phyloP scores from a whole-genome alignment of 2,329 filamentous ascomycete species.

The Pseudocercospora fuligena region DNA sequence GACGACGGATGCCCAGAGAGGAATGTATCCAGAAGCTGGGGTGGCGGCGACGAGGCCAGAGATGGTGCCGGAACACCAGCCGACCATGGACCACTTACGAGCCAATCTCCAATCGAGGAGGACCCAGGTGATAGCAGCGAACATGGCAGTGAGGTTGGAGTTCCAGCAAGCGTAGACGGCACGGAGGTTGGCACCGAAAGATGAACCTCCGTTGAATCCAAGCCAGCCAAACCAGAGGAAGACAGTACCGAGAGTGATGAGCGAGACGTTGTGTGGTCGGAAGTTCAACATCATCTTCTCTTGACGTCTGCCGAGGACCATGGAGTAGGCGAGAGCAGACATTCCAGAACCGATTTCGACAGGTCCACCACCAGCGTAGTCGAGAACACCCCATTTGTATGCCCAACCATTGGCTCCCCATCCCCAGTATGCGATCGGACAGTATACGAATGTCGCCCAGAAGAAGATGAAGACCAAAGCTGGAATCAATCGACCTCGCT shows the following conservation, averaged over 20 bases:
- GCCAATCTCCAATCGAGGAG: constrained; percentile 93
- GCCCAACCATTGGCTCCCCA: constrained; percentile 97
- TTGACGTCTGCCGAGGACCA: constrained; percentile 92
- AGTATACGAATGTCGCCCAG: constrained; percentile 98
- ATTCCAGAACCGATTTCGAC: constrained; percentile 96
- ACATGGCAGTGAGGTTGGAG: constrained; percentile 89
- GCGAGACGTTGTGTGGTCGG: constrained; percentile 96
- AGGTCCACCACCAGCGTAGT: constrained; percentile 94
- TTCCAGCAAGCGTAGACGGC: constrained; percentile 99
- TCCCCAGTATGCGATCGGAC: constrained; percentile 92
- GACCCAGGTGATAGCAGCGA: constrained; percentile 91
- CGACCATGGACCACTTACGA: constrained; percentile 92
- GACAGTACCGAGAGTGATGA: constrained; percentile 93
- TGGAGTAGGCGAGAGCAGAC: constrained; percentile 91
- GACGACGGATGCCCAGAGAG: constrained; percentile 66
- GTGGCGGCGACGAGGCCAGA: constrained; percentile 87
- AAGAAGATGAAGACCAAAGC: constrained; percentile 94
- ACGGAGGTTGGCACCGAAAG: constrained; percentile 78
- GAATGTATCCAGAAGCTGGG: constrained; percentile 79
- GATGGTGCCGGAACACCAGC: constrained; percentile 89
- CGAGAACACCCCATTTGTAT: constrained; percentile 86
- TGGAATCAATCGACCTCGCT: constrained; percentile 89
- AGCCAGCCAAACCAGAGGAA: constrained; percentile 99
- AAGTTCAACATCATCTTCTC: constrained; percentile 99
- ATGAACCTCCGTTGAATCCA: constrained; percentile 97